phyloP scores from a whole-genome alignment of 2,329 filamentous ascomycete genomes.

The Ilyonectria robusta region DNA sequence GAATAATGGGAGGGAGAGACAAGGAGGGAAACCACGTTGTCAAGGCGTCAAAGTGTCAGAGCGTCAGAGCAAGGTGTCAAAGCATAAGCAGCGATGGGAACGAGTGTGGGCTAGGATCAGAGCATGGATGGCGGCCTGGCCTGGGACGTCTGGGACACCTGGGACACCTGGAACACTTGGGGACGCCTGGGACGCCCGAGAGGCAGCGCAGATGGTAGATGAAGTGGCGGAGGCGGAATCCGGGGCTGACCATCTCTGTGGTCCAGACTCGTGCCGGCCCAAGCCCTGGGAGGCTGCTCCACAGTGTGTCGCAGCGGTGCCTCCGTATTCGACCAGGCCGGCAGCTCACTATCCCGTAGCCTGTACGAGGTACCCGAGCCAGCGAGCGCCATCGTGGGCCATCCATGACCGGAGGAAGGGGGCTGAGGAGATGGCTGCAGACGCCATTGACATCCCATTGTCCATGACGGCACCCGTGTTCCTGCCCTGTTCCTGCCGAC shows the following conservation, averaged over 20 bases:
- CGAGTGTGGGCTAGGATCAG: conserved; percentile 22
- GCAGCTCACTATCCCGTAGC: neutral
- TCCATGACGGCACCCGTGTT: conserved; percentile 19
- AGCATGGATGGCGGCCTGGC: conserved; percentile 9
- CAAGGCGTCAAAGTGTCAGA: conserved; percentile 17
- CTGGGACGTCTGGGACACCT: conserved; percentile 16
- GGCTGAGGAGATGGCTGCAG: neutral
- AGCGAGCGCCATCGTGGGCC: neutral
- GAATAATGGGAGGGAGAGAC: conserved; percentile 15
- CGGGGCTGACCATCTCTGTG: conserved; percentile 43
- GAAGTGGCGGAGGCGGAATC: conserved; percentile 47
- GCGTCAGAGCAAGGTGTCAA: conserved; percentile 1
- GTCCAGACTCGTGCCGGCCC: conserved; percentile 41
- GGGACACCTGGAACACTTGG: conserved; percentile 9
- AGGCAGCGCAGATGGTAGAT: conserved; percentile 43
- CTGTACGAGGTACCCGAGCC: neutral
- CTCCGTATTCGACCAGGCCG: neutral
- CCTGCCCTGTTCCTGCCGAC: conserved; percentile 24
- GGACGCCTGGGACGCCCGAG: conserved; percentile 31
- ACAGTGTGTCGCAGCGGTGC: conserved; percentile 11
- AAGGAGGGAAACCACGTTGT: conserved; percentile 23
- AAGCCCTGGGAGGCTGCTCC: conserved; percentile 36
- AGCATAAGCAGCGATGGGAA: conserved; percentile 17
- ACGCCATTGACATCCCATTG: neutral
- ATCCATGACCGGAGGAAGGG: neutral